Base-by-base conservation (phyloP, 1,284 basidiomycete genomes). In the Apiotrichum montevideense region DNA sequence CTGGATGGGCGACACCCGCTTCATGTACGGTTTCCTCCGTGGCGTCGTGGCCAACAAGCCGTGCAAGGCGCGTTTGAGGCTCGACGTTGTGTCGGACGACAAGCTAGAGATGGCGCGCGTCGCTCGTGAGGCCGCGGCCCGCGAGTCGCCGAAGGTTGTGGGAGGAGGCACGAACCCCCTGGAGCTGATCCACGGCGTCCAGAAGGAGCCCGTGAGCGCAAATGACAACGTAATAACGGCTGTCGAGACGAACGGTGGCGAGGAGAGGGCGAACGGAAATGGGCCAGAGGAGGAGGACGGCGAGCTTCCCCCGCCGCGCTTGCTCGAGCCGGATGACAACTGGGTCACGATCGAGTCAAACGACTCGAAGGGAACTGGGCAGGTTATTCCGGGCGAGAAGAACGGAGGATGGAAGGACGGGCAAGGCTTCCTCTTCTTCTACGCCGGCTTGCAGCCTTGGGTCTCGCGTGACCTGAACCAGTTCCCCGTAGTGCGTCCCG, bases 1-100 rank as follows among this genome's bases (percentile, higher is more conserved):
- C 3, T 96, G 90, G 85, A 86, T 98, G 83, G 95, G 95, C n/a
- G 88, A 92, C 70, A 80, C 83, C 7, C 85, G 95, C 2, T 98
- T 98, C 76, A 70, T 88, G n/a, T 79, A 86, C 52, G 93, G 94
- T 3, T 87, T 86, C 71, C 68, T 97, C 2, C 81, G 84, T 52
- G 90, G 87, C 66, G 85, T 91, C 9, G 66, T 85, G n/a, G 79
- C 77, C 47, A 83, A 82, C 65, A 86, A 84, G 66, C 73, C 80
- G n/a, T 87, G 85, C 67, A 84, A 85, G 21, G 80, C 88, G 62
- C 82, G 85, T 50, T 72, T 94, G 5, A 84, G 82, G 8, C 82
- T 90, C 68, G 89, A 88, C 65, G 80, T 85, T 8, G 84, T 80
- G 3, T 83, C 87, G 62, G 73, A 78, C 14, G 87, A 94, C 76